A percentile compares a stretch with the other conserved stretches of the same genome.
These are phyloP conservation scores for Puccinia triticina DNA, from an alignment of 1,284 basidiomycete genomes.

Conservation along the genomic window DNA sequence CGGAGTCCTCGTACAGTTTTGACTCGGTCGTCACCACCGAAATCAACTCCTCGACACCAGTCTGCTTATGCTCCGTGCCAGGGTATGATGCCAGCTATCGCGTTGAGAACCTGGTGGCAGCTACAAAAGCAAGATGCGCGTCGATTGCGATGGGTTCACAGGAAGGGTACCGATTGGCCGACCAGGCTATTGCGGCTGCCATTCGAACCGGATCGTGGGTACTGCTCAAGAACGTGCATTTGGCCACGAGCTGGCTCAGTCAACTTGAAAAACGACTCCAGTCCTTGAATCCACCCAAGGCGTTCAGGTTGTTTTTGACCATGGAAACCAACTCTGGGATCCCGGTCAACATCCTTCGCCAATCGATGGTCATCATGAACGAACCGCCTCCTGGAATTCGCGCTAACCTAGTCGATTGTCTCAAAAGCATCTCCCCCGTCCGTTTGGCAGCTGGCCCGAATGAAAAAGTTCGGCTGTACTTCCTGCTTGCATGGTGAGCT, in stretches of 20 bases:
- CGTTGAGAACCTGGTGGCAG: slow-evolving; percentile 83
- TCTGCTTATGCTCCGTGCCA: slow-evolving; percentile 87
- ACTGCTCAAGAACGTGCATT: slow-evolving; percentile 82
- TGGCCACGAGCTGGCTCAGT: slow-evolving; percentile 89
- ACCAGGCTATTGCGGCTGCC: slow-evolving; percentile 87
- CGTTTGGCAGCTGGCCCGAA: slow-evolving; percentile 75
- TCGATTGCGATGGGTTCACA: slow-evolving; percentile 98
- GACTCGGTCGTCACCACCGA: slow-evolving; percentile 75
- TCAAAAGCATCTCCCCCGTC: slow-evolving; percentile 74
- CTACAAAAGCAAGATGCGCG: slow-evolving; percentile 68
- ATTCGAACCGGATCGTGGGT: slow-evolving; percentile 92
- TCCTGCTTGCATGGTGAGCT: slow-evolving; percentile 77
- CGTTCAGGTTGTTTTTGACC: slow-evolving; percentile 92
- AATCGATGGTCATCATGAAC: slow-evolving; percentile 94
- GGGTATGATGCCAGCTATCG: slow-evolving; percentile 97
- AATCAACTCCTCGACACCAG: slow-evolving; percentile 75
- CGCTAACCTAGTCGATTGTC: slow-evolving; percentile 86
- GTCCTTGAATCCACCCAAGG: slow-evolving; percentile 76
- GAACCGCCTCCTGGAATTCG: slow-evolving; percentile 94
- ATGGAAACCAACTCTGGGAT: slow-evolving; percentile 93
- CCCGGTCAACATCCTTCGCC: slow-evolving; percentile 90
- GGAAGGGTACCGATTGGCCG: slow-evolving; percentile 90
- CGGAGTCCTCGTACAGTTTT: slow-evolving; percentile 73
- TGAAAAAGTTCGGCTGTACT: slow-evolving; percentile 83
- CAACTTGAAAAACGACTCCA: slow-evolving; percentile 96